Evolutionary conservation across 768 basidiomycete genomes (phyloP), one percentile per base, ranked within the genome.

Genomic region (Mycena alexandri): DNA sequence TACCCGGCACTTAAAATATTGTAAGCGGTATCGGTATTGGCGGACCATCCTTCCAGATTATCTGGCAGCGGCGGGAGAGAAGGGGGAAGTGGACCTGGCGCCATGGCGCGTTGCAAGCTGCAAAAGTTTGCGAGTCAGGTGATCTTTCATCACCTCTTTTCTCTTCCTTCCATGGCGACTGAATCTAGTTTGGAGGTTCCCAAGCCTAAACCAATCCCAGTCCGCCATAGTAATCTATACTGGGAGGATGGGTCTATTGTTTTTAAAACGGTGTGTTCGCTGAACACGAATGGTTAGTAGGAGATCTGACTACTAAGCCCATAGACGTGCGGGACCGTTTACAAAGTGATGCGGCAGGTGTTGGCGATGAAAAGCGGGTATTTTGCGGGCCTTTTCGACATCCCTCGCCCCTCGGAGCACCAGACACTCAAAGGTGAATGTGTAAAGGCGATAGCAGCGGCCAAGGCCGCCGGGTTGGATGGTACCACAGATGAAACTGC

Each of bases 331-430:
- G 44, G 44, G 19, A 46, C n/a, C 10, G 8, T 46, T 21, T 46
- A 46, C 44, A 46, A 46, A 46, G 4, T 46, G 44, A 46, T 5
- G 9, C 44, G n/a, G 2, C 19, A 21, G n/a, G n/a, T 46, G 6
- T 46, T 46, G 44, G 44, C 44, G 19, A 46, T 46, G 44, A 46
- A 46, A 46, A 46, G 44, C n/a, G 44, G 44, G n/a, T 46, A n/a
- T 21, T 46, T 46, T n/a, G 44, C 44, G 10, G 44, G n/a, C n/a
- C 44, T 46, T 21, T 21, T 46, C 5, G n/a, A 46, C 44, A 10
- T 46, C 10, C 44, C 44, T 46, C n/a, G 19, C 11, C 44, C 44
- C n/a, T n/a, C 44, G n/a, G 21, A 19, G 10, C 44, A n/a, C 44
- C 44, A 21, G 11, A 11, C 19, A 5, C n/a, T 46, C 21, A 21